Evolutionary conservation across 139 green algal genomes (phyloP).

Genomic region (Chlorella sp.): DNA sequence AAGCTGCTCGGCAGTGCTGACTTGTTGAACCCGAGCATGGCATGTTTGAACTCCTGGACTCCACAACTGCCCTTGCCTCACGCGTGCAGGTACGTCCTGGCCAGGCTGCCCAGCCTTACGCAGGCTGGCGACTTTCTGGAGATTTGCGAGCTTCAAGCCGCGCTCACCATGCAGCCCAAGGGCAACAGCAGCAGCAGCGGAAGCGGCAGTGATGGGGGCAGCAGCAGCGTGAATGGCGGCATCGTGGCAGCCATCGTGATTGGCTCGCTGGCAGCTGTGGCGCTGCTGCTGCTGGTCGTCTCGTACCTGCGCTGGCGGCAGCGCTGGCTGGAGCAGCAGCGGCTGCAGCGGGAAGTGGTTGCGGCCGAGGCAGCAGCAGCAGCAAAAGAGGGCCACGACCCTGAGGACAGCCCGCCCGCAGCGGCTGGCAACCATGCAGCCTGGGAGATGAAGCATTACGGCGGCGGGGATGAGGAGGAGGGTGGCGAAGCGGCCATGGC

Average conservation of each 20-base stretch:
- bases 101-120: neutral
- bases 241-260: conserved; percentile 18
- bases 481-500: neutral
- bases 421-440: neutral
- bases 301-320: conserved; percentile 17
- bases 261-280: neutral
- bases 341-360: neutral
- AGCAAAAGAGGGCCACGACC: neutral
- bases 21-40: no score
- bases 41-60: no score
- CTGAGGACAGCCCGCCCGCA: no score
- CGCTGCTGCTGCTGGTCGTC: neutral
- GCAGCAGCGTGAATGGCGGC: conserved; percentile 8
- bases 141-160: conserved; percentile 10
- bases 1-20: no score
- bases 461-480: neutral
- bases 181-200: neutral
- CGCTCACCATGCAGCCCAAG: neutral
- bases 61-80: no score
- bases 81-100: conserved; percentile 1
- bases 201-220: neutral
- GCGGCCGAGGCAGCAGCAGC: neutral
- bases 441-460: neutral
- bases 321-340: conserved; percentile 18
- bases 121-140: neutral